Conservation (phyloP, 345 rosid genomes). For the Trapa incisa region DNA sequence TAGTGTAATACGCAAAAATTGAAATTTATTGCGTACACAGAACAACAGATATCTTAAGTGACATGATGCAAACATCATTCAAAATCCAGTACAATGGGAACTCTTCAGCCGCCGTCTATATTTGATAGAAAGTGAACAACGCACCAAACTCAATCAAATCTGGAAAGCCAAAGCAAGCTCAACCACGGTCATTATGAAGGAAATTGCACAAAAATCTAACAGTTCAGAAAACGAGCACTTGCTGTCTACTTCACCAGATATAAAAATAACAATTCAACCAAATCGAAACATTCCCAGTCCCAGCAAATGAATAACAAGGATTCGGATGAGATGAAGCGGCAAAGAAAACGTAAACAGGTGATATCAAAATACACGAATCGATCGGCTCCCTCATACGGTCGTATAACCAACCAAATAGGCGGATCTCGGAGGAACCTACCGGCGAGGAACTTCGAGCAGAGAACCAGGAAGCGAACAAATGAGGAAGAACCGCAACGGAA, state of each 20-base stretch:
- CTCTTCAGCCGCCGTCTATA: neutral
- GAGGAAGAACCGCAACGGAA: neutral
- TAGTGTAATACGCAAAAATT: too few species aligned
- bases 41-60: neutral
- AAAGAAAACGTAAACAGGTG: neutral
- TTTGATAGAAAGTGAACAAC: neutral
- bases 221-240: neutral
- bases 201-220: neutral
- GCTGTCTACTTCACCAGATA: neutral
- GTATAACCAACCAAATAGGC: neutral
- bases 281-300: slow-evolving; percentile 5
- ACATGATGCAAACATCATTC: neutral
- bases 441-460: neutral
- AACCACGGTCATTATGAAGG: neutral
- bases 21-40: too few species aligned
- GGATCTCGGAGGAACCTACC: slow-evolving; percentile 4
- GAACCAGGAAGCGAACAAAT: neutral
- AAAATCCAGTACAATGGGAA: neutral
- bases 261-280: neutral
- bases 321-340: too few species aligned
- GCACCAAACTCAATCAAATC: neutral
- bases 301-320: neutral
- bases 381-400: neutral
- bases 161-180: neutral
- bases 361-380: neutral